phyloP scores from a whole-genome alignment of 129 eudicot species.

The Glebionis coronaria region DNA sequence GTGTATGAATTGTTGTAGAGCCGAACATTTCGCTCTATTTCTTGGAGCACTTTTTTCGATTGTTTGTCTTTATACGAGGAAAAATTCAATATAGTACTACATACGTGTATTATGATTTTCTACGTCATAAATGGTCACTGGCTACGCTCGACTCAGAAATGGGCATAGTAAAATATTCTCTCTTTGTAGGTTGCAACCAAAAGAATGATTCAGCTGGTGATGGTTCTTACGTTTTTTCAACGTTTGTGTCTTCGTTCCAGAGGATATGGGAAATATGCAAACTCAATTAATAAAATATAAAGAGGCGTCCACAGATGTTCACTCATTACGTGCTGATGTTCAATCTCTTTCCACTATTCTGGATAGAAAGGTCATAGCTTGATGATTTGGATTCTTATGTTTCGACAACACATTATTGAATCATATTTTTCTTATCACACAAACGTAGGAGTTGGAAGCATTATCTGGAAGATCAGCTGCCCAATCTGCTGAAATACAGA shows the following conservation, averaged over 20 bases:
- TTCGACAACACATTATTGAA: background rate
- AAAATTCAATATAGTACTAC: no score
- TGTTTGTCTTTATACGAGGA: no score
- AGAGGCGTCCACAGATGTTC: slow-evolving; percentile 80
- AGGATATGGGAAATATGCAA: slow-evolving; percentile 81
- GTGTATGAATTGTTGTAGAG: no score
- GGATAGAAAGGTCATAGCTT: slow-evolving; percentile 55
- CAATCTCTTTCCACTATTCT: slow-evolving; percentile 64
- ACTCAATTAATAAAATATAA: slow-evolving; percentile 70
- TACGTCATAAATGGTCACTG: no score
- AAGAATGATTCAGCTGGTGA: no score
- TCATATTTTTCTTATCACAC: slow-evolving; percentile 10
- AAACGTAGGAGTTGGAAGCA: slow-evolving; percentile 67
- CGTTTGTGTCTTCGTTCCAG: slow-evolving; percentile 75
- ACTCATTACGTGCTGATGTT: slow-evolving; percentile 77
- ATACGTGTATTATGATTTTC: no score
- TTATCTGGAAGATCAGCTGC: slow-evolving; percentile 62
- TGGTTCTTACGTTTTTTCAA: no score
- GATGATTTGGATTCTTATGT: background rate
- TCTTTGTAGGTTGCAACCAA: no score
- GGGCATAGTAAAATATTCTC: no score
- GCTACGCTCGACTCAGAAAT: no score
- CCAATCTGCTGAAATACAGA: slow-evolving; percentile 65
- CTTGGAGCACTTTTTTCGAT: no score
- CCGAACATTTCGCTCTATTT: no score